Evolutionary conservation across 208 protist genomes (phyloP), one percentile per base, ranked within the genome.

Genomic region (Strigomonas culicis): DNA sequence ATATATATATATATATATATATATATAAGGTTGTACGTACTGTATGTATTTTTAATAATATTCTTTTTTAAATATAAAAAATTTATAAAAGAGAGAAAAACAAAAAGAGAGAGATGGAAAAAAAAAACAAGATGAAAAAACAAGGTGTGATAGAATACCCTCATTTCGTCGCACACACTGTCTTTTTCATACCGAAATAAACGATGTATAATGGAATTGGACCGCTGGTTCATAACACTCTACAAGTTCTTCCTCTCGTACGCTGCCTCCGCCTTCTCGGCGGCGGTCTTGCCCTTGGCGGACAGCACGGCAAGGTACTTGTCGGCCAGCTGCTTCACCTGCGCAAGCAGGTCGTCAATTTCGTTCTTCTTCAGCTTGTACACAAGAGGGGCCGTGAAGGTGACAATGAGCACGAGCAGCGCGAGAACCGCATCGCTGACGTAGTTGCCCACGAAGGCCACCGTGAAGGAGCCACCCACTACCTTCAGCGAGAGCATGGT

Each of bases 331-430:
- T 31, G 59, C 43, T 60, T 59, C 27, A 68, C 68, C 68, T 82
- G 58, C 10, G 41, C 34, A 10, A 89, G 6, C 21, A 65, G 53
- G 1, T 58, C 11, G 44, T 93, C 84, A 57, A 93, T 89, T 46
- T 81, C 69, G 25, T 68, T 70, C 72, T 84, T 78, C 58, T 92
- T 90, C 74, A 82, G 79, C 62, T 82, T 74, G 69, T 96, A 93
- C 30, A 82, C 65, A 10, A 80, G 59, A 13, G 87, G 90, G 11
- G 76, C 36, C 0, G 79, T 69, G 62, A 94, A 93, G 55, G 72
- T 41, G 32, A 74, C 31, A 27, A 87, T 21, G 31, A 89, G 25
- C 8, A 47, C 44, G 2, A 84, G 1, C 6, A 84, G 53, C 15
- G 86, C n/a, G 21, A 93, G 58, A 1, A 72, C 77, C 22, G 68